Base-by-base conservation (phyloP, 179 eudicot species). In the Spergularia azorica region DNA sequence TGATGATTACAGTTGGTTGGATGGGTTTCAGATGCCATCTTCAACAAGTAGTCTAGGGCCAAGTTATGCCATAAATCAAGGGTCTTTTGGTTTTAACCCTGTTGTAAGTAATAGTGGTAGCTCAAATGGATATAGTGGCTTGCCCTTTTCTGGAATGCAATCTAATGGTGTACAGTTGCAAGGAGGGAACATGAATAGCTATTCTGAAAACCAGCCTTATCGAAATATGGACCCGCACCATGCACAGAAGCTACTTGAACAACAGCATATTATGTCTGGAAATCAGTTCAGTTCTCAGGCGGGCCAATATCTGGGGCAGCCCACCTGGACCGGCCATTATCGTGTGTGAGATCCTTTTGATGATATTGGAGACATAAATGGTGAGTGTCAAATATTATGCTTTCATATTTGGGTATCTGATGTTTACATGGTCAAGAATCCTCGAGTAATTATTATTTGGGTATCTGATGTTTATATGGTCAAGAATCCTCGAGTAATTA, bases 81-180 rank as follows among this genome's bases (percentile, higher is more conserved):
- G 62, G 58, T 61, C 83, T 38, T 80, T 62, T 54, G 79, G 77
- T 21, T 60, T 63, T 67, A 65, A 67, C 64, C 39, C 86, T 46
- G 70, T 64, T 63, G 77, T 64, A 41, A 75, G 64, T 74, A 77
- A 68, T 64, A 59, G 73, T 62, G 82, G 75, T 78, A 79, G 56
- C 70, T 81, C 76, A 72, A 72, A 72, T 63, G 90, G 87, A 76
- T 77, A 76, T 67, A 48, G 64, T 70, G 74, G 85, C 80, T 79
- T 84, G 67, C 90, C 92, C 58, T 87, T 89, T 72, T 87, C 90
- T 51, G 92, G 90, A 63, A 87, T 80, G 81, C 92, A 82, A 71
- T 69, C 77, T 46, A 52, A 85, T 66, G 41, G 75, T 20, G 67
- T 21, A 65, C 90, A 80, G 73, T 76, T 85, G 50, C 87, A 80